Conservation (phyloP, 768 basidiomycete genomes). For the Mrakia blollopis region DNA sequence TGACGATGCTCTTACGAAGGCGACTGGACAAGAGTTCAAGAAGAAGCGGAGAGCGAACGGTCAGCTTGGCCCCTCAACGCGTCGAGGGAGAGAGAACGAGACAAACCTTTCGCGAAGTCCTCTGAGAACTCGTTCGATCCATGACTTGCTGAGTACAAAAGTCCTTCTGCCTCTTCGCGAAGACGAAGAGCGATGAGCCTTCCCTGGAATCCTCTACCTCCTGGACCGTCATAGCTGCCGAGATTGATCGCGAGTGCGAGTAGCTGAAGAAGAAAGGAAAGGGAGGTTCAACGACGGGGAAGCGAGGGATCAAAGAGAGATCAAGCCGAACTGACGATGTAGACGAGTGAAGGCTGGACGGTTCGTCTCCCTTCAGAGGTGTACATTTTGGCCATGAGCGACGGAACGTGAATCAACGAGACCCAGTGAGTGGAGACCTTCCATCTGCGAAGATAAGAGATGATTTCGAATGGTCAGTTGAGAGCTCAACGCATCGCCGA, state of each 20-base stretch:
- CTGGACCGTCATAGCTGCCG: background rate
- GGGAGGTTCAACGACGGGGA: background rate
- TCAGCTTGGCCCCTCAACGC: no score
- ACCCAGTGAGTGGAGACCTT: background rate
- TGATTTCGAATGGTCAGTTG: no score
- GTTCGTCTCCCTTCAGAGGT: background rate
- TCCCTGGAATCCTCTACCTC: background rate
- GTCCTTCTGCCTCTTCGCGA: background rate
- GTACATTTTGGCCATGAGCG: background rate
- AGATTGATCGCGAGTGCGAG: conserved; percentile 8
- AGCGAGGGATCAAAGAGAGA: background rate
- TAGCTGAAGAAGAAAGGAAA: background rate
- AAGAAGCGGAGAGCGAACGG: background rate
- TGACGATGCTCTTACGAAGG: conserved; percentile 12
- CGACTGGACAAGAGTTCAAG: background rate
- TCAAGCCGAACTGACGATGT: background rate
- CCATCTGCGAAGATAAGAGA: background rate
- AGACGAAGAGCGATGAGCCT: conserved; percentile 1
- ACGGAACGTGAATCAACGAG: background rate
- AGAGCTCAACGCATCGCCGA: no score
- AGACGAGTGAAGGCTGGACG: background rate
- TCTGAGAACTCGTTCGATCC: background rate
- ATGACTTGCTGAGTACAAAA: background rate
- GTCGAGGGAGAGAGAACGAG: no score
- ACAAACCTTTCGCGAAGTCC: background rate